Evolutionary conservation across 208 protist genomes (phyloP).

Genomic region (Chromosphaera perkinsii): DNA sequence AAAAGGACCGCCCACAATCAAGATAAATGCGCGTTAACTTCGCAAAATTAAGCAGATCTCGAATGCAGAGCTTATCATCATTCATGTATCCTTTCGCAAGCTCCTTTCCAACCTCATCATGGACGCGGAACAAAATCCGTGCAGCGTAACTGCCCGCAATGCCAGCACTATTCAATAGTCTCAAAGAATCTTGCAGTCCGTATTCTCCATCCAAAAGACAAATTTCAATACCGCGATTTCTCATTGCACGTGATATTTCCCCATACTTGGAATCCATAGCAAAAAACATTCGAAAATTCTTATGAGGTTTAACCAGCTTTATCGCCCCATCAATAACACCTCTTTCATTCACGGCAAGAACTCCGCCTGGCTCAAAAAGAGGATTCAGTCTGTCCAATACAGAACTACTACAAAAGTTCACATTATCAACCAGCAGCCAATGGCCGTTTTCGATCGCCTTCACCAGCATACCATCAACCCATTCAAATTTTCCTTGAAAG

Average conservation of each 20-base stretch:
- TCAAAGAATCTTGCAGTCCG: too few relatives aligned
- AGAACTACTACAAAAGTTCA: slow-evolving; percentile 96
- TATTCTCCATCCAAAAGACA: slow-evolving; percentile 67
- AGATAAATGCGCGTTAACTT: too few relatives aligned
- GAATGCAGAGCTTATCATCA: too few relatives aligned
- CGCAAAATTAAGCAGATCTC: too few relatives aligned
- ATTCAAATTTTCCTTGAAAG: slow-evolving; percentile 91
- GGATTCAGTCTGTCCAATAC: slow-evolving; percentile 99
- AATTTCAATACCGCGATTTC: slow-evolving; percentile 96
- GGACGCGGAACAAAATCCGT: too few relatives aligned
- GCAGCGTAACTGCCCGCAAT: too few relatives aligned
- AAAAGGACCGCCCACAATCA: too few relatives aligned
- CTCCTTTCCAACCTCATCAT: too few relatives aligned
- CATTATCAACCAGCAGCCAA: slow-evolving; percentile 99
- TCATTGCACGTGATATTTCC: slow-evolving; percentile 98
- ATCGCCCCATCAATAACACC: slow-evolving; percentile 82
- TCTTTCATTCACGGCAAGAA: slow-evolving; percentile 83
- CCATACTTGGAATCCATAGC: slow-evolving; percentile 92
- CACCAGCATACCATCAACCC: slow-evolving; percentile 96
- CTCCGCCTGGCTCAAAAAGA: slow-evolving; percentile 93
- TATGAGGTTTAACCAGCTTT: slow-evolving; percentile 84
- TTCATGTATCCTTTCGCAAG: too few relatives aligned
- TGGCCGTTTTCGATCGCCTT: slow-evolving; percentile 76
- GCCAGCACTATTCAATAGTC: not conserved
- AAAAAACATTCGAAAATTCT: slow-evolving; percentile 97